These are phyloP conservation scores for Penicillium sp. DNA, from an alignment of 2,329 filamentous ascomycete genomes.

Conservation along the genomic window DNA sequence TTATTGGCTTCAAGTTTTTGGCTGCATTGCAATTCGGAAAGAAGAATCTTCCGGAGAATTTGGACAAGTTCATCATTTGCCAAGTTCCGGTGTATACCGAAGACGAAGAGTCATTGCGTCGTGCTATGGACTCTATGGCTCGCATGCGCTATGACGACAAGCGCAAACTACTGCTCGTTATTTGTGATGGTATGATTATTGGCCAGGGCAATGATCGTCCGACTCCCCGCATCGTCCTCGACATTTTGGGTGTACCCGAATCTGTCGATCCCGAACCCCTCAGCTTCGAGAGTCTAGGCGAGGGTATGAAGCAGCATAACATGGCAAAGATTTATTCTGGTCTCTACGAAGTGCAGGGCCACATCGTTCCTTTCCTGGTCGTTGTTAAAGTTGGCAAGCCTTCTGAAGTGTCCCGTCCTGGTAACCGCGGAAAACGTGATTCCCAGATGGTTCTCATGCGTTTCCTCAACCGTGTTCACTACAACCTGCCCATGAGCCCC, in stretches of 20 bases:
- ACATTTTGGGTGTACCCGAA: slow-evolving; percentile 93
- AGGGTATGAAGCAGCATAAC: slow-evolving; percentile 96
- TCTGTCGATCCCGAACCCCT: slow-evolving; percentile 91
- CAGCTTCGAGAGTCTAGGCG: slow-evolving; percentile 93
- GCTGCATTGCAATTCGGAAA: slow-evolving; percentile 90
- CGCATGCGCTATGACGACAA: slow-evolving; percentile 96
- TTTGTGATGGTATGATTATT: slow-evolving; percentile 96
- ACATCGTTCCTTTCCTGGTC: slow-evolving; percentile 96
- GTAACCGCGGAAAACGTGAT: slow-evolving; percentile 98
- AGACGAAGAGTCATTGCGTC: slow-evolving; percentile 93
- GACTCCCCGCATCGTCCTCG: slow-evolving; percentile 94
- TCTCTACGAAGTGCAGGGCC: slow-evolving; percentile 93
- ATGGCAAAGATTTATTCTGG: slow-evolving; percentile 99
- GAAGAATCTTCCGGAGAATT: slow-evolving; percentile 89
- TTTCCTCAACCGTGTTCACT: slow-evolving; percentile 98
- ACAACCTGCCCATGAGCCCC: slow-evolving; percentile 93
- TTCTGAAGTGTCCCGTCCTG: slow-evolving; percentile 70
- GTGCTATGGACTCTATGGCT: slow-evolving; percentile 93
- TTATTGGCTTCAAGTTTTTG: slow-evolving; percentile 95
- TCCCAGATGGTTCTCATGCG: slow-evolving; percentile 98
- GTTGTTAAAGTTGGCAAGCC: slow-evolving; percentile 92
- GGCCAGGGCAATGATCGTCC: slow-evolving; percentile 94
- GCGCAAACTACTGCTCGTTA: slow-evolving; percentile 90
- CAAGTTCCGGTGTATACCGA: slow-evolving; percentile 98
- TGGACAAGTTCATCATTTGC: slow-evolving; percentile 98